phyloP scores from a whole-genome alignment of 805 yeast genomes.

The Saccharomycopsis fibuligera region DNA sequence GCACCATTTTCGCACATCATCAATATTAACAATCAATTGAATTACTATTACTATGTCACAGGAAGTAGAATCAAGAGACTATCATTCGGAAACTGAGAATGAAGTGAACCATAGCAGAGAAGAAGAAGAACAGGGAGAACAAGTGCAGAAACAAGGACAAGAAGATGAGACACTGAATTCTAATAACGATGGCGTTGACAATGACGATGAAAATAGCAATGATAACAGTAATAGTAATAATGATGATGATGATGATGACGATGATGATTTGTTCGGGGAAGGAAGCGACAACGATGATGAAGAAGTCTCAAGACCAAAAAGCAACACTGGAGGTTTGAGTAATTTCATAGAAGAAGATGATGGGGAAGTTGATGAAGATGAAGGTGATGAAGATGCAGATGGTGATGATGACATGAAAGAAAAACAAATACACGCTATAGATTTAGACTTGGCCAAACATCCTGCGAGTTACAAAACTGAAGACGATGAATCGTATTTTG shows the following conservation, averaged over 20 bases:
- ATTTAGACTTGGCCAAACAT: slow-evolving; percentile 35
- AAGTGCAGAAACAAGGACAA: slow-evolving; percentile 1
- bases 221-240: slow-evolving; percentile 16
- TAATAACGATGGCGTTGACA: no score
- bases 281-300: slow-evolving; percentile 30
- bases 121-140: slow-evolving; percentile 30
- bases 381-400: slow-evolving; percentile 27
- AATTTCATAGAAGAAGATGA: slow-evolving; percentile 26
- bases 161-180: slow-evolving; percentile 17
- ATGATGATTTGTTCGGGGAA: slow-evolving; percentile 39
- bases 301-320: slow-evolving; percentile 22
- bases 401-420: slow-evolving; percentile 29
- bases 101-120: slow-evolving; percentile 22
- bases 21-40: no score
- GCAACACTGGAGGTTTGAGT: background rate
- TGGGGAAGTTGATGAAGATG: slow-evolving; percentile 26
- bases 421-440: slow-evolving; percentile 20
- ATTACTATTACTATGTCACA: slow-evolving; percentile 2
- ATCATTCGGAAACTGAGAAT: slow-evolving; percentile 8
- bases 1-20: no score
- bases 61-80: slow-evolving; percentile 1
- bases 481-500: slow-evolving; percentile 35
- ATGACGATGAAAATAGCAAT: no score
- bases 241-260: slow-evolving; percentile 31
- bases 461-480: slow-evolving; percentile 41